A percentile compares a stretch with the other conserved stretches of the same genome.
These are phyloP conservation scores for Venturia aucupariae DNA, from an alignment of 2,329 filamentous ascomycete species.

Conservation along the genomic window DNA sequence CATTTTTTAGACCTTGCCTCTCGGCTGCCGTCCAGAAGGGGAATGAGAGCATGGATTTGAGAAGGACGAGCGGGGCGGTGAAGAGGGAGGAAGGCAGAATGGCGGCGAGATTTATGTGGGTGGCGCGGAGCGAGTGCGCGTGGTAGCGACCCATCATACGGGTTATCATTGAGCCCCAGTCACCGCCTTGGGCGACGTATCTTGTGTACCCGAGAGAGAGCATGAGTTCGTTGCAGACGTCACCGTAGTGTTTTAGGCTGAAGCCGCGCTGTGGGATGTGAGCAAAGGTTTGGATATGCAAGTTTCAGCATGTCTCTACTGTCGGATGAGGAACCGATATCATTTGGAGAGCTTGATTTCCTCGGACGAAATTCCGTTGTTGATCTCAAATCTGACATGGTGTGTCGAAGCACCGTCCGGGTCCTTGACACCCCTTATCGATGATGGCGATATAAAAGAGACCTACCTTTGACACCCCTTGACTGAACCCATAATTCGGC, in stretches of 20 bases:
- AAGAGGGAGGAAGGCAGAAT: conserved; percentile 41
- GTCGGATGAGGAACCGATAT: no score
- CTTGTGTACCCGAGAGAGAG: conserved; percentile 53
- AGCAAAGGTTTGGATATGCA: background rate
- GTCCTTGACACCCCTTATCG: background rate
- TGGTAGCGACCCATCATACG: conserved; percentile 52
- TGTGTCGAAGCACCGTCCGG: no score
- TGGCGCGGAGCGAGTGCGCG: conserved; percentile 46
- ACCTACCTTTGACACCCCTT: conserved; percentile 42
- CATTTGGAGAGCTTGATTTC: no score
- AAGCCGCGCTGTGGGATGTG: conserved; percentile 29
- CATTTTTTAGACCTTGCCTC: conserved; percentile 42
- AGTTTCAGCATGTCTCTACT: background rate
- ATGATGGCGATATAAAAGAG: background rate
- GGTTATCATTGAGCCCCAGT: conserved; percentile 62
- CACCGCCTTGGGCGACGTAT: conserved; percentile 55
- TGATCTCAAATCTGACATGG: no score
- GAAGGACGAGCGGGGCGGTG: conserved; percentile 36
- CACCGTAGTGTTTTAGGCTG: conserved; percentile 50
- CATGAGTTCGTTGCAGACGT: conserved; percentile 61
- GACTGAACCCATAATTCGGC: conserved; percentile 48
- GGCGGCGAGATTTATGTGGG: conserved; percentile 53
- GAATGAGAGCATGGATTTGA: background rate
- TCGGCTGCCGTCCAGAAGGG: conserved; percentile 34
- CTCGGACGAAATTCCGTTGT: no score